phyloP scores from a whole-genome alignment of 352 stramenopile genomes.

The Phytophthora pini region DNA sequence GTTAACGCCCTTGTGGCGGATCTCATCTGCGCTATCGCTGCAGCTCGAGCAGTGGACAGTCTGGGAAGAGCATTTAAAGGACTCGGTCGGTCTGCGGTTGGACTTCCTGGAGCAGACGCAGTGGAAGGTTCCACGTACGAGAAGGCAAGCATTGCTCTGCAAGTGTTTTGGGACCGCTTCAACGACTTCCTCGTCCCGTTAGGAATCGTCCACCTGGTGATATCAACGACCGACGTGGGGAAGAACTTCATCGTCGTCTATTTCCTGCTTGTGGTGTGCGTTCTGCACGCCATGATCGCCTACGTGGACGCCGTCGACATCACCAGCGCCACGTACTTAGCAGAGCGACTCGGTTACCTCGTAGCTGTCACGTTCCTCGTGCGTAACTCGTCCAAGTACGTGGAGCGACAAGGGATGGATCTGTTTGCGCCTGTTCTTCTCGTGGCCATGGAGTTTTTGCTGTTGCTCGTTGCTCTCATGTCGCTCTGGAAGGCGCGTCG shows the following conservation, averaged over 20 bases:
- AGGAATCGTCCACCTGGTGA: conserved; percentile 35
- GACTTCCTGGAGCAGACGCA: conserved; percentile 14
- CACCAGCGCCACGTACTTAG: conserved; percentile 24
- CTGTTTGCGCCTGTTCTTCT: conserved; percentile 33
- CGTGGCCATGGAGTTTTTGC: conserved; percentile 27
- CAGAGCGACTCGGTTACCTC: conserved; percentile 37
- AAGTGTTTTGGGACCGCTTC: conserved; percentile 43
- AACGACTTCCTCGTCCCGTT: conserved; percentile 40
- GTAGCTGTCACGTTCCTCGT: conserved; percentile 32
- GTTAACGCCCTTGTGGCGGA: conserved; percentile 35
- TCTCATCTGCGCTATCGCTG: conserved; percentile 30
- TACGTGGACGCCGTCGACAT: conserved; percentile 40
- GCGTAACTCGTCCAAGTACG: conserved; percentile 27
- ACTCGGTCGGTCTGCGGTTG: conserved; percentile 18
- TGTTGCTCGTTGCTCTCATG: conserved; percentile 18
- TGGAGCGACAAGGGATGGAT: conserved; percentile 25
- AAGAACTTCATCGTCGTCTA: conserved; percentile 39
- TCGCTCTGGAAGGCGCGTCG: conserved; percentile 16
- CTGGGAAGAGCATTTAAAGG: conserved; percentile 30
- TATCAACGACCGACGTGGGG: conserved; percentile 29
- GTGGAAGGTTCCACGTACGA: conserved; percentile 23
- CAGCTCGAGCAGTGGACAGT: conserved; percentile 32
- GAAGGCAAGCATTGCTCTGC: conserved; percentile 36
- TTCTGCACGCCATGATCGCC: conserved; percentile 35
- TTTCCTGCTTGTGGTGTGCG: conserved; percentile 36